Evolutionary conservation across 2,329 filamentous ascomycete species (phyloP).

Genomic region (Pseudogymnoascus sp.): DNA sequence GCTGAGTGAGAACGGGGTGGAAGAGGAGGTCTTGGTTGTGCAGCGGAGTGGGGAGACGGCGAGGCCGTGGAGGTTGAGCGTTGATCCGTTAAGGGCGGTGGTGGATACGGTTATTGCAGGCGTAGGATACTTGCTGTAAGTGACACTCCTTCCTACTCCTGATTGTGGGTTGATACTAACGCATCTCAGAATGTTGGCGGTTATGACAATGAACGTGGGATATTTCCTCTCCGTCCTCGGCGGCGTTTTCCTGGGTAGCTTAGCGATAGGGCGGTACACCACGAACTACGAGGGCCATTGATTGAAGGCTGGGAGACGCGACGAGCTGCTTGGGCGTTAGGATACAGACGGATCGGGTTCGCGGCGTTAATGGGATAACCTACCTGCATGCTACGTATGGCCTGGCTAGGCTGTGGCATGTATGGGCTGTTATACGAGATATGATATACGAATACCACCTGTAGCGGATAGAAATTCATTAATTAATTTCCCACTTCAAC

Average conservation of each 20-base stretch:
- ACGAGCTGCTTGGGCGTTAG: not conserved
- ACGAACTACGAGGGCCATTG: slow-evolving; percentile 8
- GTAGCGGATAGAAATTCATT: not conserved
- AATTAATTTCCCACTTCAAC: not conserved
- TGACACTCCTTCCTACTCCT: slow-evolving; percentile 21
- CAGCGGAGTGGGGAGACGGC: slow-evolving; percentile 43
- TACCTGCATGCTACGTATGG: not conserved
- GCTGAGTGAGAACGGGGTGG: slow-evolving; percentile 67
- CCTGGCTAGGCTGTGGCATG: not conserved
- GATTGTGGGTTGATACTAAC: slow-evolving; percentile 10
- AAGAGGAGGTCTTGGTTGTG: slow-evolving; percentile 73
- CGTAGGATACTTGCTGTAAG: slow-evolving; percentile 79
- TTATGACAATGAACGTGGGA: slow-evolving; percentile 84
- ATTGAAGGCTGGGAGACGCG: not conserved
- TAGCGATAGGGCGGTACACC: slow-evolving; percentile 35
- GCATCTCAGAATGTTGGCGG: slow-evolving; percentile 68
- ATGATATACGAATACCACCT: slow-evolving; percentile 2
- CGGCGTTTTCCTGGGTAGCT: slow-evolving; percentile 76
- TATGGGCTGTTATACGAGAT: not conserved
- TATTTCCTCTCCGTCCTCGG: slow-evolving; percentile 76
- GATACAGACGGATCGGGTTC: not conserved
- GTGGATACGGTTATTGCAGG: slow-evolving; percentile 66
- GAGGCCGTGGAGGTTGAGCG: slow-evolving; percentile 72
- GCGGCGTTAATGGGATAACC: not conserved
- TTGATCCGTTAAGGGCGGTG: slow-evolving; percentile 65